Evolutionary conservation across 2,329 filamentous ascomycete species (phyloP).

Genomic region (Lachnellula cervina): DNA sequence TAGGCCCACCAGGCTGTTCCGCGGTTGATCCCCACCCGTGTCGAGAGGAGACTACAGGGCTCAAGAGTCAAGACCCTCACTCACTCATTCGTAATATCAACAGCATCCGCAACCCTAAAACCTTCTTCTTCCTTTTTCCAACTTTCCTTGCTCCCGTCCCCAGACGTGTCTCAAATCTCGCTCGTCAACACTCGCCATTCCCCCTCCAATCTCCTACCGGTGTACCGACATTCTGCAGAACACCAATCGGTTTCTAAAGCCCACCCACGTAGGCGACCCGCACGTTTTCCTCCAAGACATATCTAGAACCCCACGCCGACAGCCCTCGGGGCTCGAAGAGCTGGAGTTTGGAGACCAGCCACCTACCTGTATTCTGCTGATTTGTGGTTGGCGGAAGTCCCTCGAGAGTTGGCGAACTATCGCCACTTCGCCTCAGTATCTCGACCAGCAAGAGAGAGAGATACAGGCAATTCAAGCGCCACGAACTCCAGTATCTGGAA

Average conservation of each 20-base stretch:
- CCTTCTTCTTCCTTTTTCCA: background rate
- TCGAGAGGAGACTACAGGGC: background rate
- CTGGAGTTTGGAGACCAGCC: background rate
- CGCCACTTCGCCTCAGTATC: conserved; percentile 5
- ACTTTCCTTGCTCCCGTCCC: background rate
- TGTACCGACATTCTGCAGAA: conserved; percentile 2
- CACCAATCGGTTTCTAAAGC: conserved; percentile 1
- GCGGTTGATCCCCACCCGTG: too few species aligned
- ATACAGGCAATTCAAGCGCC: background rate
- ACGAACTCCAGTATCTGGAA: background rate
- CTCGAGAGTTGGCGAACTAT: conserved; percentile 5
- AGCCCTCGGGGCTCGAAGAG: background rate
- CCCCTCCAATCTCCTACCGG: conserved; percentile 6
- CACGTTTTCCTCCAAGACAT: conserved; percentile 10
- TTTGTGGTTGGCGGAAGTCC: conserved; percentile 4
- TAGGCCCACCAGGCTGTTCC: too few species aligned
- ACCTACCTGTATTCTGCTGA: background rate
- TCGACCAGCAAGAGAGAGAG: background rate
- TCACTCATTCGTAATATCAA: too few species aligned
- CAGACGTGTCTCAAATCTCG: background rate
- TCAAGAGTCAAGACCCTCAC: background rate
- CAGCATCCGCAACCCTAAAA: background rate
- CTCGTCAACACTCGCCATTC: background rate
- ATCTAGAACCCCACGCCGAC: background rate
- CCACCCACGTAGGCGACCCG: background rate